Conservation (phyloP, 1,284 basidiomycete species). For the Clitocybe nebularis region DNA sequence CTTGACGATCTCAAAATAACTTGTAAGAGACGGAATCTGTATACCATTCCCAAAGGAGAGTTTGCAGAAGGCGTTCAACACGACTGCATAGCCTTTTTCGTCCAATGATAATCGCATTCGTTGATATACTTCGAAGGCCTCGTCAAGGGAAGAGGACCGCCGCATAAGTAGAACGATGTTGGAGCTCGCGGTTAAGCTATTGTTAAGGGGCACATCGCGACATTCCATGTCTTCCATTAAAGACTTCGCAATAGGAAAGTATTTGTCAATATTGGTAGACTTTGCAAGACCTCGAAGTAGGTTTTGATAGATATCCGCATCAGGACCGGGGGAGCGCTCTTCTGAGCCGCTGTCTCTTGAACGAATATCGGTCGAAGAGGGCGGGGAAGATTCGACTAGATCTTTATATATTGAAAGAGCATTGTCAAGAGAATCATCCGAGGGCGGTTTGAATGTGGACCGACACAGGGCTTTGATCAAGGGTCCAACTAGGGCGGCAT, state of each 20-base stretch:
- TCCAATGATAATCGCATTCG: slow-evolving; percentile 42
- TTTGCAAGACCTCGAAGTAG: slow-evolving; percentile 52
- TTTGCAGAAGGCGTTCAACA: slow-evolving; percentile 61
- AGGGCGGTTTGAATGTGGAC: slow-evolving; percentile 28
- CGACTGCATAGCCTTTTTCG: slow-evolving; percentile 51
- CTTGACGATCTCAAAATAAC: slow-evolving; percentile 75
- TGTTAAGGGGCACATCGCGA: slow-evolving; percentile 32
- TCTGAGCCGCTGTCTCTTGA: slow-evolving; percentile 14
- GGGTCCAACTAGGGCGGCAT: slow-evolving; percentile 45
- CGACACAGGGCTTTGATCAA: slow-evolving; percentile 49
- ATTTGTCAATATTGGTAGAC: slow-evolving; percentile 39
- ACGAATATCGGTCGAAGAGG: slow-evolving; percentile 12
- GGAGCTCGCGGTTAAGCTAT: slow-evolving; percentile 44
- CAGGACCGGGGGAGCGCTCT: slow-evolving; percentile 35
- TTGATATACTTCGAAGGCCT: slow-evolving; percentile 63
- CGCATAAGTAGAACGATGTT: slow-evolving; percentile 62
- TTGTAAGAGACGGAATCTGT: slow-evolving; percentile 49
- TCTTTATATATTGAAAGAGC: slow-evolving; percentile 51
- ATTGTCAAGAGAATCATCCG: slow-evolving; percentile 38
- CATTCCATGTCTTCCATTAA: slow-evolving; percentile 56
- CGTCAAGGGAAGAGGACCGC: slow-evolving; percentile 43
- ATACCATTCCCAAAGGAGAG: slow-evolving; percentile 43
- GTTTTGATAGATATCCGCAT: slow-evolving; percentile 49
- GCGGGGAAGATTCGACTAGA: slow-evolving; percentile 27
- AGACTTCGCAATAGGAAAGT: slow-evolving; percentile 42